Base-by-base conservation (phyloP, 768 basidiomycete genomes). In the Mycena pura region DNA sequence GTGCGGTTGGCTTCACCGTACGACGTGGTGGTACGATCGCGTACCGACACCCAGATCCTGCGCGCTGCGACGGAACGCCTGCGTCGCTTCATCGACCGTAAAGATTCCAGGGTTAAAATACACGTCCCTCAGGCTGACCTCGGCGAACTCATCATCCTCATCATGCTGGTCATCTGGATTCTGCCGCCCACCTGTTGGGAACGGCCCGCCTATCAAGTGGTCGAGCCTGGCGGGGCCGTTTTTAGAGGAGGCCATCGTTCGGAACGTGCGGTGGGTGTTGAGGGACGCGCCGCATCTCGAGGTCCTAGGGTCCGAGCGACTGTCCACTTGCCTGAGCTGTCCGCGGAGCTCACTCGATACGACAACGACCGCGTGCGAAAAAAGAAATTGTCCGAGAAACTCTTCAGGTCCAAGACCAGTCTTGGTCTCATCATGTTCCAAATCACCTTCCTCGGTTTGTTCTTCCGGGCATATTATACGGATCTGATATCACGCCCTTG, bases 211-310 rank as follows among this genome's bases (percentile, higher is more conserved):
- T 2, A 68, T 77, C 61, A 72, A 70, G 15, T 82, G 79, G 80
- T 68, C 72, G n/a, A 61, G 57, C 21, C 62, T 80, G 28, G 76
- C 73, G 28, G 78, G 77, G 0, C 74, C 75, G 2, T 75, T 80
- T 57, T 70, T 80, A 7, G 74, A 81, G 53, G 80, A 82, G 64
- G 77, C 76, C 5, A 72, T 79, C 48, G 72, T 72, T 1, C 72
- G 81, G 25, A 81, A 81, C 46, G 79, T 76, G 27, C 77, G 76
- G 19, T 81, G 79, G 80, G 73, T 78, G n/a, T 72, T 82, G 6
- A 72, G 77, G 62, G 75, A 73, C 13, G 56, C 70, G 15, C 80
- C 81, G 0, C 72, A 75, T 41, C 72, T 81, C 22, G 78, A 80
- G 62, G 67, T 77, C 0, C 57, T 78, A 41, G 4, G 78, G 77